These are phyloP conservation scores for Trichoderma orchidacearum DNA, from an alignment of 495 filamentous ascomycete species.

Conservation along the genomic window DNA sequence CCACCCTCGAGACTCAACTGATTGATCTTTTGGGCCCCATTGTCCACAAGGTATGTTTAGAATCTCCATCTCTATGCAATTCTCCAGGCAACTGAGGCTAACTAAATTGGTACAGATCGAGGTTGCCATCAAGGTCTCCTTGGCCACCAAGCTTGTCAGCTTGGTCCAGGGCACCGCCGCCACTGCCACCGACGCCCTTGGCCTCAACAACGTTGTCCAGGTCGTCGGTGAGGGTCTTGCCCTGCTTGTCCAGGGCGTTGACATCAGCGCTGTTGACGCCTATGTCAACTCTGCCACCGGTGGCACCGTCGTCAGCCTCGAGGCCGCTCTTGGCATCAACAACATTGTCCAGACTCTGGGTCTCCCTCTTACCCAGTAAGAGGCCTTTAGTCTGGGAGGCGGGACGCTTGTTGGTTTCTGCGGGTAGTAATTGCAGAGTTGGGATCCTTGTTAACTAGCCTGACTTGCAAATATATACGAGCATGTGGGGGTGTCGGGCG, in stretches of 20 bases:
- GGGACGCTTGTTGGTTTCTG: background rate
- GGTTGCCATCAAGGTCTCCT: background rate
- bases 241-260: background rate
- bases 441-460: background rate
- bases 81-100: background rate
- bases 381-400: background rate
- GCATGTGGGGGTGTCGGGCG: background rate
- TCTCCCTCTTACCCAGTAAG: background rate
- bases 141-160: background rate
- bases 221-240: slow-evolving; percentile 1
- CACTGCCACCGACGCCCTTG: background rate
- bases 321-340: background rate
- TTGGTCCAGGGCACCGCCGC: background rate
- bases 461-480: slow-evolving; percentile 1
- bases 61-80: background rate
- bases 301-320: background rate
- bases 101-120: background rate
- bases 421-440: background rate
- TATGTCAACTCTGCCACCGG: background rate
- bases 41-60: background rate
- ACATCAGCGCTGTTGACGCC: background rate
- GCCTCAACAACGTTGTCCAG: slow-evolving; percentile 1
- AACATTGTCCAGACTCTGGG: background rate
- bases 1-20: background rate
- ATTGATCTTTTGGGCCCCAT: background rate